phyloP scores from a whole-genome alignment of 2,329 filamentous ascomycete species.

The Didymellaceae sp. region DNA sequence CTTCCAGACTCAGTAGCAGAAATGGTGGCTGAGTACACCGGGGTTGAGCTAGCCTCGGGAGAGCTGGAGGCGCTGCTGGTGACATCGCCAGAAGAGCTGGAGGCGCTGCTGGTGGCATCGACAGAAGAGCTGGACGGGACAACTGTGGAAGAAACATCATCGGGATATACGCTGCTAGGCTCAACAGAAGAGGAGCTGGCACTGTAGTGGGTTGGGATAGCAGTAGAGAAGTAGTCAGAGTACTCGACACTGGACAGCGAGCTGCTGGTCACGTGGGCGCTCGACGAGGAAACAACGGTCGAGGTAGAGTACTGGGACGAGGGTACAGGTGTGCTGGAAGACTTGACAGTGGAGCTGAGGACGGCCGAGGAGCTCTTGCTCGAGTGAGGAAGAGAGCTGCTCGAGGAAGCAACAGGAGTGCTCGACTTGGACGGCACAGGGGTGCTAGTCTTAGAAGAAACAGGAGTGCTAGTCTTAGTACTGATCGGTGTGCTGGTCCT shows the following conservation, averaged over 20 bases:
- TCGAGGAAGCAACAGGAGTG: not conserved
- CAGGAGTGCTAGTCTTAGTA: conserved; percentile 7
- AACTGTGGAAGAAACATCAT: not conserved
- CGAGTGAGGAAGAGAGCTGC: not conserved
- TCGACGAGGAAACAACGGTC: not conserved
- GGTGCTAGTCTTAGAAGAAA: conserved; percentile 8
- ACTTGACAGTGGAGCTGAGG: conserved; percentile 7
- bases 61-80: conserved; percentile 13
- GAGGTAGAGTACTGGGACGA: conserved; percentile 3
- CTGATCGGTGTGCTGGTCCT: conserved; percentile 3
- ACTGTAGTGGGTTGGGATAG: conserved; percentile 8
- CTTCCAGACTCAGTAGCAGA: not conserved
- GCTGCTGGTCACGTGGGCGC: not conserved
- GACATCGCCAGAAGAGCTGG: conserved; percentile 1
- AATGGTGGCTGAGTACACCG: conserved; percentile 1
- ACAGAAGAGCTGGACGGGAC: not conserved
- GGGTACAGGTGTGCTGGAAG: conserved; percentile 8
- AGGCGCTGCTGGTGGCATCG: conserved; percentile 11
- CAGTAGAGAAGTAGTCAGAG: conserved; percentile 16
- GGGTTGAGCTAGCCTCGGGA: conserved; percentile 5
- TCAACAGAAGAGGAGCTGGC: conserved; percentile 10
- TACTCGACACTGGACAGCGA: conserved; percentile 2
- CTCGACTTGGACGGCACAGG: conserved; percentile 2
- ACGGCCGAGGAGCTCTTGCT: conserved; percentile 8
- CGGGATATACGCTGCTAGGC: conserved; percentile 7